Percentiles rank a stretch among this genome's conserved stretches.
These are phyloP conservation scores for Elongisporangium undulatum DNA, from an alignment of 352 stramenopile species.

Conservation along the genomic window DNA sequence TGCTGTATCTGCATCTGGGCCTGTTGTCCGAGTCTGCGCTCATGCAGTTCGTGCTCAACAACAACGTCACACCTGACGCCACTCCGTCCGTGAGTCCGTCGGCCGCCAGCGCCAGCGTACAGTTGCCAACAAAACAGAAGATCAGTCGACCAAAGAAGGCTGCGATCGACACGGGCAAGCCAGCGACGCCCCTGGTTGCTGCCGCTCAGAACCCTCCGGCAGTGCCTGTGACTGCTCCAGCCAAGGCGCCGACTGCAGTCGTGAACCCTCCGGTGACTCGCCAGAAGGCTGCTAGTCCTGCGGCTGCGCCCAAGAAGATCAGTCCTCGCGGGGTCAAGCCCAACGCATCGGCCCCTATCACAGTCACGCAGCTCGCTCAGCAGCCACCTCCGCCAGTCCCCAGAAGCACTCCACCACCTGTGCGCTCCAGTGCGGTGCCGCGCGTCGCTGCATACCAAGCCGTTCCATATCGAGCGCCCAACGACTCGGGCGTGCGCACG, in stretches of 20 bases:
- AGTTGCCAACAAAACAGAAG: slow-evolving; percentile 1
- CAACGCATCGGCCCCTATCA: background rate
- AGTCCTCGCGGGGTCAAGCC: background rate
- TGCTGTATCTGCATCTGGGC: slow-evolving; percentile 68
- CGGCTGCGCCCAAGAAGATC: background rate
- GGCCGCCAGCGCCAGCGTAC: background rate
- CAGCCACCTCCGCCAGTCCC: background rate
- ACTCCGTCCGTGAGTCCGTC: background rate
- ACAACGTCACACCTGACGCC: slow-evolving; percentile 3
- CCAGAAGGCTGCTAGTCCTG: background rate
- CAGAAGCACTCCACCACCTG: background rate
- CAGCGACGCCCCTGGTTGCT: background rate
- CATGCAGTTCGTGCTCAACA: slow-evolving; percentile 35
- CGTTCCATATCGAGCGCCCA: background rate
- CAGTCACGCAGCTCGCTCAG: background rate
- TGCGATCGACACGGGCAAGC: slow-evolving; percentile 7
- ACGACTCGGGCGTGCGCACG: slow-evolving; percentile 18
- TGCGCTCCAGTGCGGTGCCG: background rate
- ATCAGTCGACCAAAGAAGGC: background rate
- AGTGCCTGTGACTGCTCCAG: background rate
- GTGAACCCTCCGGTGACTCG: background rate
- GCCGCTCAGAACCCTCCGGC: background rate
- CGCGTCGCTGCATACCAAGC: background rate
- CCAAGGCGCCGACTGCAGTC: background rate
- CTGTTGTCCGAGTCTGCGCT: slow-evolving; percentile 50